Base-by-base conservation (phyloP, 169 alveolate genomes). In the Plasmodium falciparum region DNA sequence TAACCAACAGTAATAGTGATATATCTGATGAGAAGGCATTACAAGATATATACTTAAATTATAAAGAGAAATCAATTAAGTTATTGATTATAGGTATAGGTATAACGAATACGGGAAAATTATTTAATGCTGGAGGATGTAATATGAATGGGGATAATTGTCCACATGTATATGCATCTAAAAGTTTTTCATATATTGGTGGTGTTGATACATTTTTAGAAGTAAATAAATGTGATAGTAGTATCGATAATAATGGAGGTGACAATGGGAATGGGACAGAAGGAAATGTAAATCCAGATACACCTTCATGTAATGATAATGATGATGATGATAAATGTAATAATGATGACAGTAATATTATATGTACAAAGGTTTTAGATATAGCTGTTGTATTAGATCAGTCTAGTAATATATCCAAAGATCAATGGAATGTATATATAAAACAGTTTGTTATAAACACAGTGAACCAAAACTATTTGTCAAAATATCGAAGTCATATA, bases 371-470 rank as follows among this genome's bases (percentile, higher is more conserved):
- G 39, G 70, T 67, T 49, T 65, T 78, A 29, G 89, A 78, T 58
- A 78, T 78, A 65, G 89, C 76, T 47, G 67, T 78, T 20, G 80
- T 67, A 17, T 17, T 78, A 78, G 89, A 78, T 78, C 89, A 78
- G 66, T 78, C 89, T 4, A 24, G 76, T n/a, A 54, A 47, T 56
- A 78, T 78, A 43, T 65, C 63, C 43, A 78, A 66, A 20, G 75
- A 65, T 3, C 89, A 78, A 43, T 78, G 89, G 89, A 78, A 65
- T 43, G 52, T 8, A 22, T 78, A 78, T 70, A 72, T 78, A 45
- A 78, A 70, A 24, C 89, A 75, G 8, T 78, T 78, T 70, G 33
- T 69, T 2, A 67, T 17, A 66, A 0, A 65, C n/a, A 54, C 56
- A 58, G 75, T 78, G 15, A 78, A 78, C 13, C 69, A 67, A 71